These are phyloP conservation scores for Hanseniaspora gamundiae DNA, from an alignment of 1,139 yeast species.

Conservation along the genomic window DNA sequence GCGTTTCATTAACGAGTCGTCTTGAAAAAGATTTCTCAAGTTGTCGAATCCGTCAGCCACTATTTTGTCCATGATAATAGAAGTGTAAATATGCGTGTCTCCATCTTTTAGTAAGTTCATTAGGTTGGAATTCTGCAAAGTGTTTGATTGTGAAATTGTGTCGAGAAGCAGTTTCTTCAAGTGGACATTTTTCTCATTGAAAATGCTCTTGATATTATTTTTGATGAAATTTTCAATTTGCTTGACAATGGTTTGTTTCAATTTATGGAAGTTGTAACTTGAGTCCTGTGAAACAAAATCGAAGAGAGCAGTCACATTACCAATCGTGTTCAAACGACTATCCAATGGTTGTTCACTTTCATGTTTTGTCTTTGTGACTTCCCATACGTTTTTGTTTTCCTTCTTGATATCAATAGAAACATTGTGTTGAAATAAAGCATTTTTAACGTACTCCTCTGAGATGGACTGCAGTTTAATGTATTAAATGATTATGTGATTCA, in stretches of 20 bases:
- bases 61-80: not conserved
- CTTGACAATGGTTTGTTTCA: not conserved
- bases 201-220: not conserved
- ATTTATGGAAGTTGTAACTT: not conserved
- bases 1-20: not conserved
- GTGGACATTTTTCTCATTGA: not conserved
- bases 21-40: not conserved
- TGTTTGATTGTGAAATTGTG: not conserved
- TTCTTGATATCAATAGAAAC: not conserved
- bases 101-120: not conserved
- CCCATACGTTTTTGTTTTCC: not conserved
- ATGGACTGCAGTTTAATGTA: not conserved
- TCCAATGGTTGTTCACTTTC: not conserved
- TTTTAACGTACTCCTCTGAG: not conserved
- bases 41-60: not conserved
- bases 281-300: not conserved
- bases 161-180: not conserved
- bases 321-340: not conserved
- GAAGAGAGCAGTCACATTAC: not conserved
- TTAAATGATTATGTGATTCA: not conserved
- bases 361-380: not conserved
- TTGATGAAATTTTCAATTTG: constrained; percentile 2
- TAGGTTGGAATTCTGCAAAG: not conserved
- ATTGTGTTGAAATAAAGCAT: not conserved
- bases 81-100: not conserved